A percentile compares a stretch with the other conserved stretches of the same genome.
These are phyloP conservation scores for Boletus tylopilopsis DNA, from an alignment of 768 basidiomycete species.

Conservation along the genomic window DNA sequence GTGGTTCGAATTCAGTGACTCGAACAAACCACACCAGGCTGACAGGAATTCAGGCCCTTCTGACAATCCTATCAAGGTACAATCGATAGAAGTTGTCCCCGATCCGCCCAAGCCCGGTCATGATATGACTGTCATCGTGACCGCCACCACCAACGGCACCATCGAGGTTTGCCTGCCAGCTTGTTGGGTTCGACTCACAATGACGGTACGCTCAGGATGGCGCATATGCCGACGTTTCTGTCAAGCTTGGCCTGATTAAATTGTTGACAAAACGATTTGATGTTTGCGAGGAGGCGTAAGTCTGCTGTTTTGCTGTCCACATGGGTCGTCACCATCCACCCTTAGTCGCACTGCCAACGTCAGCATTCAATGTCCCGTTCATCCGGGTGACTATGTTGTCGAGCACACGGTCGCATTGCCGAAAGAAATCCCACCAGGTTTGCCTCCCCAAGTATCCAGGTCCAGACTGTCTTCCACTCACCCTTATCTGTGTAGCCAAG, in stretches of 20 bases:
- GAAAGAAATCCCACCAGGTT: conserved; percentile 84
- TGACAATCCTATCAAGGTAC: conserved; percentile 52
- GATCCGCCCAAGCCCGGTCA: conserved; percentile 89
- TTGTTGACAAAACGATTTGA: conserved; percentile 82
- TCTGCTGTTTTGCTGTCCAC: conserved; percentile 19
- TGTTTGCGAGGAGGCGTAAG: conserved; percentile 92
- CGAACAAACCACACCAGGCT: neutral
- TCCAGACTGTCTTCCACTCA: neutral
- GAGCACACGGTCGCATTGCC: conserved; percentile 83
- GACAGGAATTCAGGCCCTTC: conserved; percentile 37
- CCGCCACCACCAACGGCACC: conserved; percentile 49
- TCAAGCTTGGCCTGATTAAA: conserved; percentile 93
- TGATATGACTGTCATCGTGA: conserved; percentile 81
- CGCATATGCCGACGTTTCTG: conserved; percentile 82
- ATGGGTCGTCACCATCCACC: neutral
- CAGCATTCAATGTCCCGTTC: conserved; percentile 79
- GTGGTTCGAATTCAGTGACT: conserved; percentile 52
- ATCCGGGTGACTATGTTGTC: conserved; percentile 66
- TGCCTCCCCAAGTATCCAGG: conserved; percentile 8
- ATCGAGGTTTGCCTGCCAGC: conserved; percentile 55
- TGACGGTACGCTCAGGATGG: conserved; percentile 62
- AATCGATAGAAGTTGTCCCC: conserved; percentile 71
- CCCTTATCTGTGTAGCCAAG: conserved; percentile 59
- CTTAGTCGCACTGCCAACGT: conserved; percentile 70
- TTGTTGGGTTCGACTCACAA: neutral